Conservation (phyloP, 2,329 filamentous ascomycete genomes). For the Diaporthe capsici region DNA sequence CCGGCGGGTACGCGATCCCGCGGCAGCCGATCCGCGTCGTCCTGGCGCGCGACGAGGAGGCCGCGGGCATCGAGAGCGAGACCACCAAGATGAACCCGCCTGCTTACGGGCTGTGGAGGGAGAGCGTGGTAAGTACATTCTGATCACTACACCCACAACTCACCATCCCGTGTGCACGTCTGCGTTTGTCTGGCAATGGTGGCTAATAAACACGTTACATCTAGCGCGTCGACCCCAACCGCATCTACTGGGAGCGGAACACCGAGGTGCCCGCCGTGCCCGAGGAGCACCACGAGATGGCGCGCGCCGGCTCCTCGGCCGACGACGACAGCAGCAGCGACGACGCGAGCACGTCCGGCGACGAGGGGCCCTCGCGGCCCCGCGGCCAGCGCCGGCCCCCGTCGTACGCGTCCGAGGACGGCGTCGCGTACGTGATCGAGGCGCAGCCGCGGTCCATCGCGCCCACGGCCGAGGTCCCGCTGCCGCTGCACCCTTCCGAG, state of each 20-base stretch:
- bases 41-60: conserved; percentile 81
- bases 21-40: conserved; percentile 82
- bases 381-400: conserved; percentile 70
- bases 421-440: conserved; percentile 79
- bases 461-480: conserved; percentile 55
- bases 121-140: conserved; percentile 77
- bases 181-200: not conserved
- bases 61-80: conserved; percentile 68
- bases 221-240: conserved; percentile 82
- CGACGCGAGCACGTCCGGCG: conserved; percentile 25
- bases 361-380: conserved; percentile 43
- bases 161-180: not conserved
- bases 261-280: conserved; percentile 48
- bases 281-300: conserved; percentile 40
- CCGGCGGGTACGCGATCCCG: conserved; percentile 78
- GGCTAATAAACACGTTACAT: not conserved
- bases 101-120: conserved; percentile 87
- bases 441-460: conserved; percentile 72
- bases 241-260: conserved; percentile 85
- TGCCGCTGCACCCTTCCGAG: conserved; percentile 66
- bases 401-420: conserved; percentile 83
- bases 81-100: conserved; percentile 76
- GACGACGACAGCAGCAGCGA: conserved; percentile 44
- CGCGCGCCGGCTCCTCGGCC: not conserved
- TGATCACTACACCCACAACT: no score